These are phyloP conservation scores for Pseudopyricularia javanii DNA, from an alignment of 2,329 filamentous ascomycete genomes.

Conservation along the genomic window DNA sequence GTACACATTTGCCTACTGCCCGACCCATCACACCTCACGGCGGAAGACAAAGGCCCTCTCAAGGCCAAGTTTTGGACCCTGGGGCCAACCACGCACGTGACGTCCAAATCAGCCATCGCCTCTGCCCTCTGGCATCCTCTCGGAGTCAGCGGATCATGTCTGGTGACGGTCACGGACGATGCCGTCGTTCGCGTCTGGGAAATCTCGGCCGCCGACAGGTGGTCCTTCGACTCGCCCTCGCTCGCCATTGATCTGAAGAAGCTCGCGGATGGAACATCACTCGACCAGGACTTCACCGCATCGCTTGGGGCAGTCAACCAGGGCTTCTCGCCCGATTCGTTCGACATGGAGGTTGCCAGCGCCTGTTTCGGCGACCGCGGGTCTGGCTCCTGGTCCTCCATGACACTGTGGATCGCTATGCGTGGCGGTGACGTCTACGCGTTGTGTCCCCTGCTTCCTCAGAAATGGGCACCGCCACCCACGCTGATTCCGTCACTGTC, in stretches of 20 bases:
- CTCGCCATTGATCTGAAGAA: slow-evolving; percentile 82
- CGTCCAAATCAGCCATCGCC: slow-evolving; percentile 68
- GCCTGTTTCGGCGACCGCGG: slow-evolving; percentile 61
- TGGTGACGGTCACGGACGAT: slow-evolving; percentile 82
- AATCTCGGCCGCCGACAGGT: slow-evolving; percentile 68
- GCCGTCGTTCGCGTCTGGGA: slow-evolving; percentile 88
- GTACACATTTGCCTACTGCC: slow-evolving; percentile 81
- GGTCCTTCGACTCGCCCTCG: slow-evolving; percentile 74
- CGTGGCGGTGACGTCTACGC: slow-evolving; percentile 86
- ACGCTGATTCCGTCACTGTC: slow-evolving; percentile 73
- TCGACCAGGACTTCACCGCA: slow-evolving; percentile 73
- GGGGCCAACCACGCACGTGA: slow-evolving; percentile 85
- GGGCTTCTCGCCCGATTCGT: slow-evolving; percentile 75
- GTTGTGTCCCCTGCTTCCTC: slow-evolving; percentile 77
- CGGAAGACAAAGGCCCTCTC: slow-evolving; percentile 54
- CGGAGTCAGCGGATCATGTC: slow-evolving; percentile 64
- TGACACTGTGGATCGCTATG: slow-evolving; percentile 98
- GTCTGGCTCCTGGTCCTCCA: slow-evolving; percentile 81
- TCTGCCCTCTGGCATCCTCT: slow-evolving; percentile 89
- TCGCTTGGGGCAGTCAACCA: slow-evolving; percentile 63
- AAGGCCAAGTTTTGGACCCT: slow-evolving; percentile 80
- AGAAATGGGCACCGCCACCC: slow-evolving; percentile 68
- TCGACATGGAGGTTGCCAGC: slow-evolving; percentile 89
- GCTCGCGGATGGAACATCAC: slow-evolving; percentile 68
- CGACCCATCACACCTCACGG: slow-evolving; percentile 62